Conservation (phyloP, 768 basidiomycete genomes). For the Tulasnella sp. region DNA sequence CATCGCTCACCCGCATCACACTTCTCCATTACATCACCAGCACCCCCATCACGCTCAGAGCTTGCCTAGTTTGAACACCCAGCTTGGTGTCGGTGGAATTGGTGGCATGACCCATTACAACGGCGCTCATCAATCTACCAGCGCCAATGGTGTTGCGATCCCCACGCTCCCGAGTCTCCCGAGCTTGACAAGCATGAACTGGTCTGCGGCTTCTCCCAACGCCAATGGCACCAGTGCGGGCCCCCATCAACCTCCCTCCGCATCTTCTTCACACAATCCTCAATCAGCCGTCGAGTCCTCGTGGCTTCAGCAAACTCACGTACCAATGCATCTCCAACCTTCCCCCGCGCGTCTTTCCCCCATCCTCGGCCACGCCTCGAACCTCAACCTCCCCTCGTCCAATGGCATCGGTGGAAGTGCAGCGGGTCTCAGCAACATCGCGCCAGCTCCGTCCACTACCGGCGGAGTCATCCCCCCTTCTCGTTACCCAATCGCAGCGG, state of each 20-base stretch:
- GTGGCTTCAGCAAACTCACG: slow-evolving; percentile 21
- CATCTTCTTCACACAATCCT: not conserved
- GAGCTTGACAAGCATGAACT: slow-evolving; percentile 16
- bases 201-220: not conserved
- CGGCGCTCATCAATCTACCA: not conserved
- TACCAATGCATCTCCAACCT: slow-evolving; percentile 27
- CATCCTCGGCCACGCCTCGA: slow-evolving; percentile 22
- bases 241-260: not conserved
- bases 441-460: not conserved
- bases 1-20: slow-evolving; percentile 17
- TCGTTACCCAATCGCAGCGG: slow-evolving; percentile 65
- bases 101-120: not conserved
- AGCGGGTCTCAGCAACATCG: slow-evolving; percentile 11
- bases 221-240: not conserved
- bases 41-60: slow-evolving; percentile 12
- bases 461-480: slow-evolving; percentile 51
- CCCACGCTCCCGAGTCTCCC: slow-evolving; percentile 17
- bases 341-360: slow-evolving; percentile 25
- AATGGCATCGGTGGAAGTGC: slow-evolving; percentile 19
- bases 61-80: slow-evolving; percentile 11
- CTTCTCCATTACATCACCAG: slow-evolving; percentile 17
- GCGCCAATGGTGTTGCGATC: slow-evolving; percentile 1
- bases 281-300: slow-evolving; percentile 15
- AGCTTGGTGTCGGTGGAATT: not conserved
- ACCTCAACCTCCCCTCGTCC: slow-evolving; percentile 15